phyloP scores from a whole-genome alignment of 202 grass and related monocot species.

The Zizania palustris region DNA sequence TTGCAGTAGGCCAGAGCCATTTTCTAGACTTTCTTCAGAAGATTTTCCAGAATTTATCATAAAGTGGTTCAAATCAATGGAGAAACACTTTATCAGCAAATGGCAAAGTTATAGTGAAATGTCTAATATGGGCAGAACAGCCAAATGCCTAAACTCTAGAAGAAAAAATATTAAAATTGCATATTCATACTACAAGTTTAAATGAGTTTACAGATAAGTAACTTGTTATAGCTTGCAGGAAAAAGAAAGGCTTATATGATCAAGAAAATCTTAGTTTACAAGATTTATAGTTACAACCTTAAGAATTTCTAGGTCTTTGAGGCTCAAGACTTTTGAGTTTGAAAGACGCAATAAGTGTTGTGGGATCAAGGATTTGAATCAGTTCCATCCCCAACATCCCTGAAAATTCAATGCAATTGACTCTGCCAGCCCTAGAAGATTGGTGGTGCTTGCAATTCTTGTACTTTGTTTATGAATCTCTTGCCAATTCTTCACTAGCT shows the following conservation, averaged over 20 bases:
- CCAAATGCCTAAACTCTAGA: neutral
- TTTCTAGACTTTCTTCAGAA: neutral
- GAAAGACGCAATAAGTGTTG: neutral
- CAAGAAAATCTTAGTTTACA: neutral
- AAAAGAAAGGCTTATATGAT: neutral
- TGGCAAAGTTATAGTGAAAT: neutral
- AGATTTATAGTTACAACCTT: conserved; percentile 14
- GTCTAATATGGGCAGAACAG: neutral
- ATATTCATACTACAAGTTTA: conserved; percentile 7
- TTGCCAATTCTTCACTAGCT: conserved; percentile 48
- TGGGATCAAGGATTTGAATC: neutral
- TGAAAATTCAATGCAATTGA: neutral
- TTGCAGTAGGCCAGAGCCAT: neutral
- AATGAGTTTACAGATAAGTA: neutral
- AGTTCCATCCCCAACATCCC: neutral
- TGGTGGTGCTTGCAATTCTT: neutral
- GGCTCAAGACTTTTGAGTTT: neutral
- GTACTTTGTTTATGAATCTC: conserved; percentile 33
- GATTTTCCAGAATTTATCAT: neutral
- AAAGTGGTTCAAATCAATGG: neutral
- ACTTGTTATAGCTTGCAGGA: neutral
- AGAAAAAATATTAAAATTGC: neutral
- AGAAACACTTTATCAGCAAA: neutral
- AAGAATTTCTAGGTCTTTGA: neutral
- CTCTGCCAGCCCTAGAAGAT: neutral